A percentile compares a stretch with the other conserved stretches of the same genome.
Evolutionary conservation across 2,329 filamentous ascomycete species (phyloP).

Genomic region (Calonectria fujianensis): DNA sequence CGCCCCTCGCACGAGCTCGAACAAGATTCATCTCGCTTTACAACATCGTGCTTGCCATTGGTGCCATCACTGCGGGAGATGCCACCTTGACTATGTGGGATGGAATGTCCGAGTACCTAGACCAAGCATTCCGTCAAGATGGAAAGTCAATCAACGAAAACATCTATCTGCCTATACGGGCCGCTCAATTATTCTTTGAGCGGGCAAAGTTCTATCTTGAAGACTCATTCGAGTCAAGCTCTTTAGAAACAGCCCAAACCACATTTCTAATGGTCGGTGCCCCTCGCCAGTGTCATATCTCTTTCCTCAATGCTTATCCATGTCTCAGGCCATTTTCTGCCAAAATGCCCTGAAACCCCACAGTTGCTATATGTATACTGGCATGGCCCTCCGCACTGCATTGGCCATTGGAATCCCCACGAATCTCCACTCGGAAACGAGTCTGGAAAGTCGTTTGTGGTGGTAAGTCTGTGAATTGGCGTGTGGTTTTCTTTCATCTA

Average conservation of each 20-base stretch:
- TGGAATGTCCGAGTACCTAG: slow-evolving; percentile 17
- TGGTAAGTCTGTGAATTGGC: slow-evolving; percentile 13
- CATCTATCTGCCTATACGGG: slow-evolving; percentile 28
- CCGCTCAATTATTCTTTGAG: slow-evolving; percentile 36
- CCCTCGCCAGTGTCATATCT: too few relatives aligned
- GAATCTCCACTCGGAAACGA: slow-evolving; percentile 14
- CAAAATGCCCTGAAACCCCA: slow-evolving; percentile 41
- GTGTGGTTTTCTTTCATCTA: background rate
- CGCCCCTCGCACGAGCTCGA: slow-evolving; percentile 11
- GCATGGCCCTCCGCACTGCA: slow-evolving; percentile 37
- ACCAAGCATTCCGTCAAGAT: slow-evolving; percentile 5
- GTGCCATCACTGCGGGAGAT: slow-evolving; percentile 33
- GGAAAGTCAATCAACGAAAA: slow-evolving; percentile 11
- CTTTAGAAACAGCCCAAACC: slow-evolving; percentile 36
- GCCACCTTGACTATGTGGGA: slow-evolving; percentile 27
- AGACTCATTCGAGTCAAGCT: slow-evolving; percentile 38
- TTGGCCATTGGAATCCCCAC: slow-evolving; percentile 38
- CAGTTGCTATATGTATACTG: slow-evolving; percentile 41
- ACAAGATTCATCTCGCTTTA: slow-evolving; percentile 36
- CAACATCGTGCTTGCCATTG: slow-evolving; percentile 38
- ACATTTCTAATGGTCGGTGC: slow-evolving; percentile 39
- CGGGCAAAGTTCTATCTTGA: slow-evolving; percentile 26
- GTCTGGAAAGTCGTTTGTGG: slow-evolving; percentile 33
- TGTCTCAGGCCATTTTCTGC: slow-evolving; percentile 34
- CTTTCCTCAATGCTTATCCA: background rate